A percentile compares a stretch with the other conserved stretches of the same genome.
Evolutionary conservation across 2,329 filamentous ascomycete genomes (phyloP).

Genomic region (Volutella citrinella): DNA sequence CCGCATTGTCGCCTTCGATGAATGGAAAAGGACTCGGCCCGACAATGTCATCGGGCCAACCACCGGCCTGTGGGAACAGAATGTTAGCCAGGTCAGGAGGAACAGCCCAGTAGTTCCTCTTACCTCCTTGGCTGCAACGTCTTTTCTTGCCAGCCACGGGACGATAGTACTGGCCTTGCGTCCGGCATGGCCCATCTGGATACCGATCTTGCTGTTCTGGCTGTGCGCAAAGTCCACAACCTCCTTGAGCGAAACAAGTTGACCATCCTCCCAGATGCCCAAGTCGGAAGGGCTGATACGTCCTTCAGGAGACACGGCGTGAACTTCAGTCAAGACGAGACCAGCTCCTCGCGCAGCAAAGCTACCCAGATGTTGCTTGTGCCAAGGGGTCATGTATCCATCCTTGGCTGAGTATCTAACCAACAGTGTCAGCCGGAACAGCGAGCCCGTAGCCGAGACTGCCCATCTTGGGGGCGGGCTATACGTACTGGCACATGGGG

Average conservation of each 20-base stretch:
- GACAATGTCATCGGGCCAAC: too few species aligned
- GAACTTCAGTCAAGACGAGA: constrained; percentile 65
- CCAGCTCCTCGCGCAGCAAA: constrained; percentile 46
- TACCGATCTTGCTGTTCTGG: constrained; percentile 62
- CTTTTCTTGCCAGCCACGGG: constrained; percentile 24
- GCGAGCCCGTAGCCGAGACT: too few species aligned
- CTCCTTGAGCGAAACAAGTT: constrained; percentile 57
- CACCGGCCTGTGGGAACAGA: too few species aligned
- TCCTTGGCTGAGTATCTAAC: constrained; percentile 32
- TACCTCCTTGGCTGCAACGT: constrained; percentile 21
- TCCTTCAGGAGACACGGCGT: constrained; percentile 62
- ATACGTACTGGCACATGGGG: constrained; percentile 44
- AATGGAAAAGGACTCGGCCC: constrained; percentile 19
- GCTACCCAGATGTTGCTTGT: constrained; percentile 38
- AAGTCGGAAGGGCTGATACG: constrained; percentile 68
- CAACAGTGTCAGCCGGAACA: too few species aligned
- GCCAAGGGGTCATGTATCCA: constrained; percentile 41
- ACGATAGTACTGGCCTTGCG: constrained; percentile 45
- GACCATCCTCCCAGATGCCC: constrained; percentile 69
- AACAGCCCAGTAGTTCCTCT: too few species aligned
- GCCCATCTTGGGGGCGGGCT: too few species aligned
- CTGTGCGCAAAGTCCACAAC: constrained; percentile 61
- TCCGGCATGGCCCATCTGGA: constrained; percentile 70
- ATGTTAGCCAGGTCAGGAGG: too few species aligned
- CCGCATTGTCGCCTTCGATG: constrained; percentile 16